Percentiles rank a stretch among this genome's conserved stretches.
These are phyloP conservation scores for Dactylis glomerata DNA, from an alignment of 176 grass and related monocot species.

Conservation along the genomic window DNA sequence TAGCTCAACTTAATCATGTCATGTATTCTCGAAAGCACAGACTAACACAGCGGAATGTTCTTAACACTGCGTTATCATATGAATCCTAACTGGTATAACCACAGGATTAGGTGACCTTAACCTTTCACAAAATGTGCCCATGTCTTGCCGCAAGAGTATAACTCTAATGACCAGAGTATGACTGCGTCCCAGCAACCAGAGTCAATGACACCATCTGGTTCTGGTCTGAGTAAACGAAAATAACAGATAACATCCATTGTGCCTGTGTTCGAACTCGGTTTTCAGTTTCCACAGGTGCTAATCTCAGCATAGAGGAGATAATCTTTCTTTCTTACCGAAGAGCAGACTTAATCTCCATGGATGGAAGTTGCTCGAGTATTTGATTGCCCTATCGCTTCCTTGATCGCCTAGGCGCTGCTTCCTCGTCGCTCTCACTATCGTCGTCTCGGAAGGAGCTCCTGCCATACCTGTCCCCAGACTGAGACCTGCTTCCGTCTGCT, in stretches of 20 bases:
- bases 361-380: not conserved
- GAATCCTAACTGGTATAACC: not conserved
- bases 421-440: constrained; percentile 82
- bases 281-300: not conserved
- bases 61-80: not conserved
- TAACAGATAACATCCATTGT: not conserved
- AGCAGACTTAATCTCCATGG: constrained; percentile 13
- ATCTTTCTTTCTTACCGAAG: not conserved
- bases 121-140: not conserved
- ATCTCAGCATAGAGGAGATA: not conserved
- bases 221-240: not conserved
- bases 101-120: not conserved
- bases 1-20: not conserved
- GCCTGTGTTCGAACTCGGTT: not conserved
- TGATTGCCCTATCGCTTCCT: constrained; percentile 47
- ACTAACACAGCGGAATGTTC: not conserved
- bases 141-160: not conserved
- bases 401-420: constrained; percentile 71
- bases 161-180: not conserved
- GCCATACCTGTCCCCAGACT: constrained; percentile 48
- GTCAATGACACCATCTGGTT: constrained; percentile 12
- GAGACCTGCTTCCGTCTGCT: constrained; percentile 44
- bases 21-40: not conserved
- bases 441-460: constrained; percentile 53
- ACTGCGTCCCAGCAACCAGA: not conserved